Evolutionary conservation across 2,329 filamentous ascomycete species (phyloP).

Genomic region (Aspergillus spinulosporus): DNA sequence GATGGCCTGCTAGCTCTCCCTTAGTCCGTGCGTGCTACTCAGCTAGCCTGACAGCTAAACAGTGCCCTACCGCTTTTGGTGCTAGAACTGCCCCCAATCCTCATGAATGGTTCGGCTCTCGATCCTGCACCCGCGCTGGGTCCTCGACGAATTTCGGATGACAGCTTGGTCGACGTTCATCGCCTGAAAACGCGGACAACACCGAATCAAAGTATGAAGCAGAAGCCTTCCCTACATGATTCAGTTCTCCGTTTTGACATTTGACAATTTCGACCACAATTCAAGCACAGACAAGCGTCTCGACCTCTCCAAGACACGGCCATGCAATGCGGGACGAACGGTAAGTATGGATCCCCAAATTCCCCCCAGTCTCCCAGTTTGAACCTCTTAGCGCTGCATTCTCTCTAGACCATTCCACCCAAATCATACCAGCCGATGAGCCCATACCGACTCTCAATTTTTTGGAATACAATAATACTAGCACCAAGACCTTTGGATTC

Average conservation of each 20-base stretch:
- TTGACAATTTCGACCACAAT: not conserved
- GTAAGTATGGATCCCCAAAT: not conserved
- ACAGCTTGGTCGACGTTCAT: not conserved
- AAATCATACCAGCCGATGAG: not conserved
- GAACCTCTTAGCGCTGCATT: not conserved
- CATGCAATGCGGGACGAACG: not conserved
- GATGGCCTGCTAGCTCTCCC: conserved; percentile 9
- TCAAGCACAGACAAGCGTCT: not conserved
- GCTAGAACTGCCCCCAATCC: not conserved
- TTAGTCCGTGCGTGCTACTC: conserved; percentile 12
- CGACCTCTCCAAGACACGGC: not conserved
- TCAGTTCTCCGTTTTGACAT: not conserved
- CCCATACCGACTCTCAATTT: too few species aligned
- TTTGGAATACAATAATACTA: too few species aligned
- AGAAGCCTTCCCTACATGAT: not conserved
- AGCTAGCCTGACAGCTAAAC: conserved; percentile 5
- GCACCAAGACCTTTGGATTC: too few species aligned
- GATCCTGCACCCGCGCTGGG: not conserved
- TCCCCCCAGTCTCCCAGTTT: not conserved
- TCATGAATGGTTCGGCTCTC: conserved; percentile 3
- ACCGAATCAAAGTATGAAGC: not conserved
- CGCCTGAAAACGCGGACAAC: not conserved
- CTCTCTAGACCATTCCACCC: not conserved
- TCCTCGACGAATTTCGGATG: not conserved
- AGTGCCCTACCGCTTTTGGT: conserved; percentile 5